Percentiles rank a stretch among this genome's conserved stretches.
Evolutionary conservation across 768 basidiomycete genomes (phyloP).

Genomic region (Podaxis carcinomalis): DNA sequence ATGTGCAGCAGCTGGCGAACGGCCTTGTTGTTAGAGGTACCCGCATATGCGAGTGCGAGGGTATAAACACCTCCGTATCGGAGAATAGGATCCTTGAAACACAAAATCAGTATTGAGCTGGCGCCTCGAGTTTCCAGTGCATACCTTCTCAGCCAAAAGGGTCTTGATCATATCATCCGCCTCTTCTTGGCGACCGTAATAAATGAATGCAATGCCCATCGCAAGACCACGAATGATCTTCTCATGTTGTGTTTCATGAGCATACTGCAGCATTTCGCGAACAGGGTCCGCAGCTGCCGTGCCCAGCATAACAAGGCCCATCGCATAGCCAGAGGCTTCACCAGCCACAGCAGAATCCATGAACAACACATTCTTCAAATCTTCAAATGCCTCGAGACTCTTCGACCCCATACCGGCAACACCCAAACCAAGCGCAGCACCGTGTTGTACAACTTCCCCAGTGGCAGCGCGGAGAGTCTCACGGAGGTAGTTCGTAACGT

Average conservation of each 20-base stretch:
- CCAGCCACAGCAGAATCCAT: slow-evolving; percentile 94
- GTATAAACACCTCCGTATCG: slow-evolving; percentile 98
- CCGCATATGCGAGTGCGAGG: slow-evolving; percentile 92
- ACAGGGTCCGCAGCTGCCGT: slow-evolving; percentile 75
- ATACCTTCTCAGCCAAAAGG: slow-evolving; percentile 83
- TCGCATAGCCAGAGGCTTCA: slow-evolving; percentile 93
- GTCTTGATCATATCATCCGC: slow-evolving; percentile 80
- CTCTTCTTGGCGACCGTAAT: slow-evolving; percentile 89
- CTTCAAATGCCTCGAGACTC: slow-evolving; percentile 86
- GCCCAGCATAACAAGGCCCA: slow-evolving; percentile 99
- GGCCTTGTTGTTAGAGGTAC: slow-evolving; percentile 91
- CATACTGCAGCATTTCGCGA: slow-evolving; percentile 95
- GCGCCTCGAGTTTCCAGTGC: slow-evolving; percentile 4
- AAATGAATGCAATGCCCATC: slow-evolving; percentile 88
- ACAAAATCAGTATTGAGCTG: slow-evolving; percentile 8
- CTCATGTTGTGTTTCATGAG: slow-evolving; percentile 96
- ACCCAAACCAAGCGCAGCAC: slow-evolving; percentile 95
- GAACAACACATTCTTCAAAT: slow-evolving; percentile 84
- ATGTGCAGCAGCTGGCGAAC: slow-evolving; percentile 90
- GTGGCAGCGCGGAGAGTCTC: slow-evolving; percentile 72
- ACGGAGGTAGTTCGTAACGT: slow-evolving; percentile 73
- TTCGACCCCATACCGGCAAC: slow-evolving; percentile 93
- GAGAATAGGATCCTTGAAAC: slow-evolving; percentile 82
- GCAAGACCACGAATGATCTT: slow-evolving; percentile 98
- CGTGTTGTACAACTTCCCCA: slow-evolving; percentile 92